Base-by-base conservation (phyloP, 2,329 filamentous ascomycete species). In the Fusarium tanahbumbuense region DNA sequence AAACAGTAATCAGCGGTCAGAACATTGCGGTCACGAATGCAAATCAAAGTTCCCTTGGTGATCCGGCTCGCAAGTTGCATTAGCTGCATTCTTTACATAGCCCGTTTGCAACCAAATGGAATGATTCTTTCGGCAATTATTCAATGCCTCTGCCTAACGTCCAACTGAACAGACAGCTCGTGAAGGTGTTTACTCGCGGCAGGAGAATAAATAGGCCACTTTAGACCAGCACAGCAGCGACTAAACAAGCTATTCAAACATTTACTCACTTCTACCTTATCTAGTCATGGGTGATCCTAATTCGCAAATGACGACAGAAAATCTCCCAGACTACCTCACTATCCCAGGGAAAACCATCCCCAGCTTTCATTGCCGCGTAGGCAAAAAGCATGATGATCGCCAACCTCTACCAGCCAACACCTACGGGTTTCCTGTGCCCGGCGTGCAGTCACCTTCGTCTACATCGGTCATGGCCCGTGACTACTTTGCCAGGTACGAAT, bases 311-410 rank as follows among this genome's bases (percentile, higher is more conserved):
- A 11, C 16, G 8, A n/a, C 37, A 5, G 50, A 44, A 30, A 30
- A 10, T 22, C 50, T 54, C 37, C 37, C 50, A 54, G 37, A 44
- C 37, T 54, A 54, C 25, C 50, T 42, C 1, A 54, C 50, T 27
- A 44, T 54, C 37, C 50, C 50, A 30, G 50, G 47, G 37, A 42
- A 12, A 42, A 54, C 50, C 2, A 54, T 54, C n/a, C 50, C 50
- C 6, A 54, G 50, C 15, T 54, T 54, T 54, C 50, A 54, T n/a
- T 54, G 50, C 37, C 50, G 50, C 25, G 25, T 54, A 11, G 37
- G 25, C n/a, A 28, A 18, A 42, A 30, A 32, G 9, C 25, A 54
- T 16, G 12, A 54, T 23, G 37, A 54, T 13, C 50, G 50, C 18
- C 50, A 54, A 18, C 50, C 50, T 54, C 37, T 22, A 20, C 50